A percentile compares a stretch with the other conserved stretches of the same genome.
Evolutionary conservation across 1,139 yeast genomes (phyloP).

Genomic region (Hansenula sp.): DNA sequence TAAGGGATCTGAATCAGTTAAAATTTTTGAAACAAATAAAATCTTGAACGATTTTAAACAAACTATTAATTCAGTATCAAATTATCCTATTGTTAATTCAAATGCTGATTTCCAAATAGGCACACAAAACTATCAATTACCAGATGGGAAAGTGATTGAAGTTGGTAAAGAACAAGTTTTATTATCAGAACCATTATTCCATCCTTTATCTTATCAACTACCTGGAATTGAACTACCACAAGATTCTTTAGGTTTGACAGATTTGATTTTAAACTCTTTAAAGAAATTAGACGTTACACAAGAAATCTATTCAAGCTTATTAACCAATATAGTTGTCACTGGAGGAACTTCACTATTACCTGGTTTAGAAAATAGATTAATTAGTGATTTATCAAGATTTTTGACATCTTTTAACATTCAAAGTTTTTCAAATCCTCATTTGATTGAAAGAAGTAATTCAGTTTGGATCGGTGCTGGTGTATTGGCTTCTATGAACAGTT

Average conservation of each 20-base stretch:
- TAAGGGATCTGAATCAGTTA: constrained; percentile 39
- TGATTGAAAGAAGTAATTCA: constrained; percentile 48
- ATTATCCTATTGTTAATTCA: constrained; percentile 30
- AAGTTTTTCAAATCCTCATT: constrained; percentile 31
- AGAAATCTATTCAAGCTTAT: constrained; percentile 32
- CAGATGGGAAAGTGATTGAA: constrained; percentile 34
- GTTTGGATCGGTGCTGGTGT: constrained; percentile 69
- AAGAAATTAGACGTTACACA: constrained; percentile 36
- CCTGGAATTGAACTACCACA: constrained; percentile 17
- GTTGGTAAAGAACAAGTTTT: constrained; percentile 38
- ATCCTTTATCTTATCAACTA: constrained; percentile 40
- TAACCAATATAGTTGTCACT: constrained; percentile 61
- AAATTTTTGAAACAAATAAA: constrained; percentile 39
- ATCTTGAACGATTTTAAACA: constrained; percentile 46
- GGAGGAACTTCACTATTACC: constrained; percentile 60
- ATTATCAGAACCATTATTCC: constrained; percentile 50
- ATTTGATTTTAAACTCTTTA: constrained; percentile 38
- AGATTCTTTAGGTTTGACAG: constrained; percentile 43
- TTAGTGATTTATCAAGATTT: constrained; percentile 51
- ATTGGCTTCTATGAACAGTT: constrained; percentile 43
- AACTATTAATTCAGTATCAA: constrained; percentile 34
- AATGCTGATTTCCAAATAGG: constrained; percentile 19
- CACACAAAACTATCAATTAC: constrained; percentile 41
- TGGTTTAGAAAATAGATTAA: constrained; percentile 58
- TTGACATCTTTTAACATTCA: constrained; percentile 46